A percentile compares a stretch with the other conserved stretches of the same genome.
These are phyloP conservation scores for Acrocalymma vagum DNA, from an alignment of 2,329 filamentous ascomycete species.

Conservation along the genomic window DNA sequence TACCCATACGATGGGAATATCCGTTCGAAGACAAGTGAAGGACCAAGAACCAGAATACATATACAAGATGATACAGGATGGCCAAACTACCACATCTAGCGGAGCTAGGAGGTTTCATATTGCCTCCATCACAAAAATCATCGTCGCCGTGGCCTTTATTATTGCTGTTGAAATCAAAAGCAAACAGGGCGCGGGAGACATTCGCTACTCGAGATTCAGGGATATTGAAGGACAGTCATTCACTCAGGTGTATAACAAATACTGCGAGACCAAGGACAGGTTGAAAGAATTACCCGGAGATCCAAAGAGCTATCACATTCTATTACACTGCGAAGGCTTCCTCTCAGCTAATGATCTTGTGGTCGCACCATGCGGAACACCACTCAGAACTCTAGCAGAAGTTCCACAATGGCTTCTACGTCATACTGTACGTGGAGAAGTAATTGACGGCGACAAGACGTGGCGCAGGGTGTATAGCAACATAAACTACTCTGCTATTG, in stretches of 20 bases:
- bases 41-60: conserved; percentile 4
- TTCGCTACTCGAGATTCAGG: not conserved
- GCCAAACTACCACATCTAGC: not conserved
- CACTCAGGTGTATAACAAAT: conserved; percentile 1
- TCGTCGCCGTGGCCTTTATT: conserved; percentile 10
- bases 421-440: too few relatives aligned
- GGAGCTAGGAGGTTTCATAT: conserved; percentile 5
- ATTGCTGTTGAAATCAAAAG: conserved; percentile 5
- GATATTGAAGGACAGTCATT: not conserved
- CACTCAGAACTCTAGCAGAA: not conserved
- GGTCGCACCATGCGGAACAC: not conserved
- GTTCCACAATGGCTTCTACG: too few relatives aligned
- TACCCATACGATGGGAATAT: conserved; percentile 4
- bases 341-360: conserved; percentile 10
- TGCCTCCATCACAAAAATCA: conserved; percentile 14
- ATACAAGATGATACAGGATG: not conserved
- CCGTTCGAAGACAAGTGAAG: not conserved
- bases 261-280: not conserved
- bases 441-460: too few relatives aligned
- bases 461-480: too few relatives aligned
- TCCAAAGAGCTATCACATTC: conserved; percentile 5
- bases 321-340: conserved; percentile 8
- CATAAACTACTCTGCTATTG: conserved; percentile 9
- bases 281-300: conserved; percentile 2
- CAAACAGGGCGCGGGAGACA: too few relatives aligned